Evolutionary conservation across 352 stramenopile species (phyloP).

Genomic region (Phytophthora megakarya): DNA sequence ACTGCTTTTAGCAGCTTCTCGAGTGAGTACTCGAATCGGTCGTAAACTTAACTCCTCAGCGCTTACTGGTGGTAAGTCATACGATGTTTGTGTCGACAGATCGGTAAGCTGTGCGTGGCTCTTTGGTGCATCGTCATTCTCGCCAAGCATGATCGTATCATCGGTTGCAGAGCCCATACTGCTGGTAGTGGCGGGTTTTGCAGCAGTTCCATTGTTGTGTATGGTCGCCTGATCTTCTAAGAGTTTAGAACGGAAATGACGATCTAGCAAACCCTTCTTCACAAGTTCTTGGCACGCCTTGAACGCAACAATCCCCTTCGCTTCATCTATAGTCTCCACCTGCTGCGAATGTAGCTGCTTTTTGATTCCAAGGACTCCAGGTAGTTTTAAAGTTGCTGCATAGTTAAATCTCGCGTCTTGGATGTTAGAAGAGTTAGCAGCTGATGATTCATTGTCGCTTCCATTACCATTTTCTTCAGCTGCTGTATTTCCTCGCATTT

Average conservation of each 20-base stretch:
- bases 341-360: constrained; percentile 69
- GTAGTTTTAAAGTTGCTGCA: constrained; percentile 67
- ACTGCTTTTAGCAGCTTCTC: constrained; percentile 21
- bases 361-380: constrained; percentile 60
- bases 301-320: constrained; percentile 84
- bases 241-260: constrained; percentile 72
- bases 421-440: background rate
- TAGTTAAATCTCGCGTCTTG: constrained; percentile 57
- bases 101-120: constrained; percentile 50
- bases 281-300: constrained; percentile 78
- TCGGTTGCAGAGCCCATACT: constrained; percentile 5
- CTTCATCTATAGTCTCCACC: constrained; percentile 60
- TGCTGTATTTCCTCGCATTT: constrained; percentile 37
- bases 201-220: constrained; percentile 30
- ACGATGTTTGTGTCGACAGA: constrained; percentile 81
- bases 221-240: constrained; percentile 54
- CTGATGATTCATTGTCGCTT: constrained; percentile 17
- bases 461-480: constrained; percentile 18
- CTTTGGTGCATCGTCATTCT: constrained; percentile 26
- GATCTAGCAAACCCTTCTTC: constrained; percentile 72
- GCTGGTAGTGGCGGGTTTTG: constrained; percentile 3
- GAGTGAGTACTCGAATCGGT: constrained; percentile 61
- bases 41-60: constrained; percentile 69
- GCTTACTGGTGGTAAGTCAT: constrained; percentile 84
- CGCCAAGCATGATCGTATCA: constrained; percentile 47